Conservation (phyloP, 2,329 filamentous ascomycete species). For the Neofusicoccum kwambonambiense region DNA sequence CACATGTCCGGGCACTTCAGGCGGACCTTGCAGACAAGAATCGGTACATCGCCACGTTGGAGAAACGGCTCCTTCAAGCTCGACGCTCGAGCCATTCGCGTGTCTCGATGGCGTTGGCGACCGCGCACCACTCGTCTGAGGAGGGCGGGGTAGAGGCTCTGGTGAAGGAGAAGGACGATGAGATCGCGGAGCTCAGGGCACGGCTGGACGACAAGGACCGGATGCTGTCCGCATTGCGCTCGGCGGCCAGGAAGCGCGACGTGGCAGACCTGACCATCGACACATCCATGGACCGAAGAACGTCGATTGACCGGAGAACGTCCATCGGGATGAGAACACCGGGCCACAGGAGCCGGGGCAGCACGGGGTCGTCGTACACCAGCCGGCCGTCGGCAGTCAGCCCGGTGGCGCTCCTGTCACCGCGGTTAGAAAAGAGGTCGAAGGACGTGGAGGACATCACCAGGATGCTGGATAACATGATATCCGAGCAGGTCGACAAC, state of each 20-base stretch:
- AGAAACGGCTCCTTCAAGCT: conserved; percentile 88
- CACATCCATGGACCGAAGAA: conserved; percentile 17
- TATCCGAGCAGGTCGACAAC: conserved; percentile 77
- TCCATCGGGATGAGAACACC: conserved; percentile 28
- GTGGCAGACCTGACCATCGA: conserved; percentile 61
- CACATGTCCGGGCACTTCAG: conserved; percentile 90
- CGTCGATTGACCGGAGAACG: not conserved
- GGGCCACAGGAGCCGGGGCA: conserved; percentile 35
- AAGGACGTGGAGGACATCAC: conserved; percentile 90
- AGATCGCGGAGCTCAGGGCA: conserved; percentile 87
- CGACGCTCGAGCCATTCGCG: conserved; percentile 86
- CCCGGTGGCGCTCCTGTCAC: conserved; percentile 24
- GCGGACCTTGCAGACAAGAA: conserved; percentile 97
- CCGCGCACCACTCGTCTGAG: conserved; percentile 66
- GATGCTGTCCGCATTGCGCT: conserved; percentile 85
- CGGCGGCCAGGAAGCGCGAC: conserved; percentile 81
- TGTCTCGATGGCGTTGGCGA: conserved; percentile 70
- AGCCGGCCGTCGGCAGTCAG: conserved; percentile 11
- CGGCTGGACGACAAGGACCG: conserved; percentile 91
- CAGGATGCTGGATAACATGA: conserved; percentile 93
- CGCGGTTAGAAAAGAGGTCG: conserved; percentile 51
- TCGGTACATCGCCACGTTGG: conserved; percentile 89
- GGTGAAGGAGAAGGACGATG: conserved; percentile 84
- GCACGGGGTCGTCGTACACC: conserved; percentile 26
- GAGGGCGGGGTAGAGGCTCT: conserved; percentile 71